Conservation (phyloP, 2,329 filamentous ascomycete species). For the Microcyclosporella mali region DNA sequence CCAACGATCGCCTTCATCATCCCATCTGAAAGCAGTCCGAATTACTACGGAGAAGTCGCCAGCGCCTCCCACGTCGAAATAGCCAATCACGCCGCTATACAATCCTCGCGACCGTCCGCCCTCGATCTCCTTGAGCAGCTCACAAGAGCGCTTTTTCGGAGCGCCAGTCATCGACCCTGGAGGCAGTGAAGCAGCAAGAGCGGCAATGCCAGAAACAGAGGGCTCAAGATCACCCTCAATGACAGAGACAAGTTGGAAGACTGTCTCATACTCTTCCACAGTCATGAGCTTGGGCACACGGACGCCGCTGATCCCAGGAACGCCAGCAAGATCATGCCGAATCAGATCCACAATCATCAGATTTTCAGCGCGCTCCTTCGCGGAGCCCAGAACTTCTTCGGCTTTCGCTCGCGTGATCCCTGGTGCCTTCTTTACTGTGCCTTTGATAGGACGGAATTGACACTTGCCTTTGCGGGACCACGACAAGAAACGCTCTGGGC, state of each 20-base stretch:
- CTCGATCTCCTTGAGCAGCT: slow-evolving; percentile 70
- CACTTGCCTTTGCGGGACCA: slow-evolving; percentile 57
- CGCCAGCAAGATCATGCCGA: slow-evolving; percentile 84
- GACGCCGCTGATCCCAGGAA: slow-evolving; percentile 52
- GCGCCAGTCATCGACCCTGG: slow-evolving; percentile 96
- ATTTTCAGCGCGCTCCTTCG: slow-evolving; percentile 92
- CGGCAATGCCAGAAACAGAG: slow-evolving; percentile 59
- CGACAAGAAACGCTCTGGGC: slow-evolving; percentile 81
- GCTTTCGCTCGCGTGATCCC: slow-evolving; percentile 66
- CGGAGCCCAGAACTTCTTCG: slow-evolving; percentile 63
- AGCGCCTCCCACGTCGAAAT: slow-evolving; percentile 75
- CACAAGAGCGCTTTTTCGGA: slow-evolving; percentile 86
- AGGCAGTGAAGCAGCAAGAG: slow-evolving; percentile 70
- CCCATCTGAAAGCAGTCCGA: slow-evolving; percentile 69
- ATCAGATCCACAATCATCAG: slow-evolving; percentile 97
- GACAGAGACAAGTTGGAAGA: slow-evolving; percentile 87
- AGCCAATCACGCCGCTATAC: slow-evolving; percentile 85
- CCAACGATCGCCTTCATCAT: slow-evolving; percentile 61
- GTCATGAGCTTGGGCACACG: slow-evolving; percentile 70
- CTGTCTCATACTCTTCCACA: slow-evolving; percentile 84
- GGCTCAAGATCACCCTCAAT: slow-evolving; percentile 62
- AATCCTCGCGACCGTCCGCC: slow-evolving; percentile 58
- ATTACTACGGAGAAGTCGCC: slow-evolving; percentile 93
- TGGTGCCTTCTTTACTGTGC: slow-evolving; percentile 75
- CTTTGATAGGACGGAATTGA: slow-evolving; percentile 91